A percentile compares a stretch with the other conserved stretches of the same genome.
Evolutionary conservation across 1,284 basidiomycete species (phyloP).

Genomic region (Fomitopsis pinicola): DNA sequence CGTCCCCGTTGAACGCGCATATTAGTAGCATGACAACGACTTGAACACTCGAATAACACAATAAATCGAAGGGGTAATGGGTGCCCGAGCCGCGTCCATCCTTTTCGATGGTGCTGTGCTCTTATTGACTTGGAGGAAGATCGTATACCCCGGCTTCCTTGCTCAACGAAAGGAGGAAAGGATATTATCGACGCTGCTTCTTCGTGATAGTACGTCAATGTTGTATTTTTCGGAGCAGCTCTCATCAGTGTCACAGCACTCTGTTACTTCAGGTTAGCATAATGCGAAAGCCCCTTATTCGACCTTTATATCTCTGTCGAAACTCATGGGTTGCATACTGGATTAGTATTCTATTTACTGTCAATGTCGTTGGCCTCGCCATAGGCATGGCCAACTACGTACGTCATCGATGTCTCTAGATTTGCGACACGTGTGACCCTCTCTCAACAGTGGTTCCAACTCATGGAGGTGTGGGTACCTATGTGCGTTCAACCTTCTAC

Average conservation of each 20-base stretch:
- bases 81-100: slow-evolving; percentile 11
- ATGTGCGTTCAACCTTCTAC: background rate
- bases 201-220: background rate
- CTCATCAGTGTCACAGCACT: background rate
- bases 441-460: background rate
- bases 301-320: too few relatives aligned
- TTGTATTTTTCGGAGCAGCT: background rate
- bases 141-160: background rate
- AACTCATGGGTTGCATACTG: too few relatives aligned
- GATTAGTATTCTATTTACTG: background rate
- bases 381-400: background rate
- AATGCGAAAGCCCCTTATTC: too few relatives aligned
- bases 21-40: too few relatives aligned
- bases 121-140: slow-evolving; percentile 15
- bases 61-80: slow-evolving; percentile 9
- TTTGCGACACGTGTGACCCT: background rate
- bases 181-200: background rate
- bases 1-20: too few relatives aligned
- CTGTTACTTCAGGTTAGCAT: background rate
- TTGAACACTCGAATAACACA: too few relatives aligned
- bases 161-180: background rate
- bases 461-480: background rate
- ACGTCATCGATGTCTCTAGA: too few relatives aligned
- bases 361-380: background rate
- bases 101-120: slow-evolving; percentile 15